These are phyloP conservation scores for Dictyostelium purpureum DNA, from an alignment of 78 protist species.

Conservation along the genomic window DNA sequence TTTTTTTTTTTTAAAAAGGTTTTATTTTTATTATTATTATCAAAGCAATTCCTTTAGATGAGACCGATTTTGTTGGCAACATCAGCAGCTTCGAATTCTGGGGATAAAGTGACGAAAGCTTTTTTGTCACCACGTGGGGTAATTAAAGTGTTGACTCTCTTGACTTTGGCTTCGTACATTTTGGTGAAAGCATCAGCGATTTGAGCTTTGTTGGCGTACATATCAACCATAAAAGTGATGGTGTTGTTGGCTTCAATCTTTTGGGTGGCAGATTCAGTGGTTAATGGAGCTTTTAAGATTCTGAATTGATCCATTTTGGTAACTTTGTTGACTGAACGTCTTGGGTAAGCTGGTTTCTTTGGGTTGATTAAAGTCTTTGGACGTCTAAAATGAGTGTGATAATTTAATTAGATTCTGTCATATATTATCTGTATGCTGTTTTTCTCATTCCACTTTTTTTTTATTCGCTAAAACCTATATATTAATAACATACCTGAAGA, in stretches of 20 bases:
- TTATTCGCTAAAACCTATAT: background rate
- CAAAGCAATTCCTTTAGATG: slow-evolving; percentile 82
- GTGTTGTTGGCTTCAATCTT: slow-evolving; percentile 99
- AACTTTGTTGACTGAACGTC: slow-evolving; percentile 74
- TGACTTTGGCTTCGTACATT: slow-evolving; percentile 94
- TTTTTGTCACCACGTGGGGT: slow-evolving; percentile 98
- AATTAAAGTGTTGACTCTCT: slow-evolving; percentile 96
- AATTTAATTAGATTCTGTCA: background rate
- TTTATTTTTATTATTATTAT: background rate
- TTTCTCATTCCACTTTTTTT: background rate
- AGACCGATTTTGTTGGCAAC: slow-evolving; percentile 97
- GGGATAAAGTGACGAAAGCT: slow-evolving; percentile 96
- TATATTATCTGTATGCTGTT: background rate
- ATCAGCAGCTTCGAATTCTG: slow-evolving; percentile 92
- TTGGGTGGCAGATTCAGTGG: slow-evolving; percentile 98
- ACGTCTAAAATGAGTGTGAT: slow-evolving; percentile 30
- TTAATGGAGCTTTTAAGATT: slow-evolving; percentile 95
- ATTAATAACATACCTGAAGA: slow-evolving; percentile 50
- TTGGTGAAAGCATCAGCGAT: slow-evolving; percentile 93
- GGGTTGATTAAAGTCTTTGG: slow-evolving; percentile 43
- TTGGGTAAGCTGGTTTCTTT: slow-evolving; percentile 80
- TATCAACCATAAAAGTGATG: slow-evolving; percentile 96
- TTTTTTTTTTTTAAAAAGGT: background rate
- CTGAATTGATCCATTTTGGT: slow-evolving; percentile 82
- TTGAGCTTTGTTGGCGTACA: slow-evolving; percentile 95